Conservation (phyloP, 257 asterid species). For the Penstemon eatonii region DNA sequence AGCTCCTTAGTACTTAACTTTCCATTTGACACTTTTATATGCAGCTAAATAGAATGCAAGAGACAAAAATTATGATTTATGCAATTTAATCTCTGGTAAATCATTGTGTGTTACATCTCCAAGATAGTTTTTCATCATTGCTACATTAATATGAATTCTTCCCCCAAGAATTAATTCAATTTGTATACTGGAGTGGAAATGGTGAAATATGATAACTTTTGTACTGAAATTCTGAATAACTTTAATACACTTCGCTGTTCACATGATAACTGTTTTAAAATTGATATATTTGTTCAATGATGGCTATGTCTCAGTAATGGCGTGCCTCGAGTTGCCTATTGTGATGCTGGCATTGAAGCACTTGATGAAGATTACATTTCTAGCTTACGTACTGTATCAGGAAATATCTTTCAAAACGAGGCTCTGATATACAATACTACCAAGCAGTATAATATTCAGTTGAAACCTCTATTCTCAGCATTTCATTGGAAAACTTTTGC, state of each 20-base stretch:
- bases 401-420: slow-evolving; percentile 39
- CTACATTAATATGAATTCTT: no score
- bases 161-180: not conserved
- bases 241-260: no score
- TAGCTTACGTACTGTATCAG: slow-evolving; percentile 37
- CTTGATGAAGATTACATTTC: slow-evolving; percentile 54
- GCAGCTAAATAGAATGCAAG: no score
- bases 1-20: no score
- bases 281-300: not conserved
- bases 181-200: not conserved
- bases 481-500: slow-evolving; percentile 79
- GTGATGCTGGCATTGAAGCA: slow-evolving; percentile 64
- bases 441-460: slow-evolving; percentile 65
- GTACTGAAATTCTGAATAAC: no score
- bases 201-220: not conserved
- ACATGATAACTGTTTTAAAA: not conserved
- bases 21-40: no score
- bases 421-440: slow-evolving; percentile 40
- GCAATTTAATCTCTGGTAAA: not conserved
- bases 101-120: not conserved
- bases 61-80: no score
- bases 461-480: slow-evolving; percentile 80
- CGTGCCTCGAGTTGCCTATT: slow-evolving; percentile 44
- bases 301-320: slow-evolving; percentile 50
- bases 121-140: no score